phyloP scores from a whole-genome alignment of 208 protist genomes.

The Angomonas deanei region DNA sequence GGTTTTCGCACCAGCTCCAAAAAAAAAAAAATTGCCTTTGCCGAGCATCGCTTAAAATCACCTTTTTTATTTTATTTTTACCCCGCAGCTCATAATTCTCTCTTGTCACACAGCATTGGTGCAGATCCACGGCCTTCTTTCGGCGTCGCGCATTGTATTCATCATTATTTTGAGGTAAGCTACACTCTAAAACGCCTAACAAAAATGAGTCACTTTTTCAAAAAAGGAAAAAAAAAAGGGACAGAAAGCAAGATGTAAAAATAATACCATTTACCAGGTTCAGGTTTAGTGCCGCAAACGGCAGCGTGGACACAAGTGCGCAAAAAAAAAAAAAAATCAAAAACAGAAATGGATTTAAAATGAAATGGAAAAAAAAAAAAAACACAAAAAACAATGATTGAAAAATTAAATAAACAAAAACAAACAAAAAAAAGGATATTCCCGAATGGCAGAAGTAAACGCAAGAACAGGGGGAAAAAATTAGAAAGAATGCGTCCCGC shows the following conservation, averaged over 20 bases:
- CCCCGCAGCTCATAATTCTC: too few relatives aligned
- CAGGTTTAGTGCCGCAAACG: too few relatives aligned
- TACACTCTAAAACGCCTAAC: too few relatives aligned
- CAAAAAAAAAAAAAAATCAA: conserved; percentile 12
- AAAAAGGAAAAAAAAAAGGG: background rate
- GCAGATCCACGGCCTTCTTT: too few relatives aligned
- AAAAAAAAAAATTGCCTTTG: too few relatives aligned
- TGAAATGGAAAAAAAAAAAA: conserved; percentile 1
- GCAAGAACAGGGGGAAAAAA: conserved; percentile 8
- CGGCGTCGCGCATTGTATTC: too few relatives aligned
- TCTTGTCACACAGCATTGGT: too few relatives aligned
- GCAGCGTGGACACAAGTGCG: background rate
- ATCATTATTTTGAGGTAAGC: too few relatives aligned
- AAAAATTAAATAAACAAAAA: conserved; percentile 8
- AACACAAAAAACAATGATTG: background rate
- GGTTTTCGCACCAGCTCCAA: too few relatives aligned
- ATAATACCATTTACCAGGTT: background rate
- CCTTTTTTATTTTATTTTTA: background rate
- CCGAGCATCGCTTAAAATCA: too few relatives aligned
- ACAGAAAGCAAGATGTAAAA: background rate
- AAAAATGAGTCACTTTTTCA: background rate
- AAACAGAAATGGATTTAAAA: conserved; percentile 14
- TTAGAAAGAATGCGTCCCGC: conserved; percentile 1
- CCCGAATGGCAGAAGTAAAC: background rate
- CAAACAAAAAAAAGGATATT: background rate